phyloP scores from a whole-genome alignment of 2,329 filamentous ascomycete genomes.

The Penicillium capsulatum region DNA sequence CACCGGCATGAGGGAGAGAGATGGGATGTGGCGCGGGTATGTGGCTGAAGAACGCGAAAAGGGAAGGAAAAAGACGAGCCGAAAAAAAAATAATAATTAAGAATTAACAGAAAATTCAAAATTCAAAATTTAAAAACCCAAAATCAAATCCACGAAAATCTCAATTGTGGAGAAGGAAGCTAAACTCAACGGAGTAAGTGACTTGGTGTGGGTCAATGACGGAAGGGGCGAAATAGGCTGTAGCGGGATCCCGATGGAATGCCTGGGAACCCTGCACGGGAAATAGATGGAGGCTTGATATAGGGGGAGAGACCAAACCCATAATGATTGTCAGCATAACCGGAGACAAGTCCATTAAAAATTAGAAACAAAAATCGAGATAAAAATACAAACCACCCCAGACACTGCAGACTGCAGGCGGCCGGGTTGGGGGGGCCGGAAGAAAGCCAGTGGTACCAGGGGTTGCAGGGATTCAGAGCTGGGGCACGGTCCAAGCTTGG shows the following conservation, averaged over 20 bases:
- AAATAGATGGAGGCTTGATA: too few relatives aligned
- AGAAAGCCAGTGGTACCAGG: conserved; percentile 9
- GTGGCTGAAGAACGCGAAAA: conserved; percentile 9
- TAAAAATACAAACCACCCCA: neutral
- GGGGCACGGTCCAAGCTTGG: conserved; percentile 21
- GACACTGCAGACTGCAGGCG: conserved; percentile 14
- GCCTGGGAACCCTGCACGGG: too few relatives aligned
- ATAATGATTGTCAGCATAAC: too few relatives aligned
- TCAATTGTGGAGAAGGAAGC: conserved; percentile 10
- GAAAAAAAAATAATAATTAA: conserved; percentile 3
- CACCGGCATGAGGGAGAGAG: conserved; percentile 11
- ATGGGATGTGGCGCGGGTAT: conserved; percentile 10
- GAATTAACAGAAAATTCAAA: conserved; percentile 1
- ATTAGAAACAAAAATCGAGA: neutral
- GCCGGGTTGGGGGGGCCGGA: conserved; percentile 16
- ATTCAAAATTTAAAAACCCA: conserved; percentile 1
- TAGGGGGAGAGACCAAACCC: too few relatives aligned
- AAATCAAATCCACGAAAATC: neutral
- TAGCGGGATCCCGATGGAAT: conserved; percentile 11
- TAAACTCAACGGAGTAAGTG: conserved; percentile 14
- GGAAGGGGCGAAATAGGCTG: conserved; percentile 24
- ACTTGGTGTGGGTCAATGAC: conserved; percentile 18
- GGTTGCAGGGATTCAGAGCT: conserved; percentile 14
- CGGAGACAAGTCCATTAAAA: too few relatives aligned
- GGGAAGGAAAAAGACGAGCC: conserved; percentile 1